Conservation (phyloP, 2,329 filamentous ascomycete genomes). For the Aspergillus floridensis region DNA sequence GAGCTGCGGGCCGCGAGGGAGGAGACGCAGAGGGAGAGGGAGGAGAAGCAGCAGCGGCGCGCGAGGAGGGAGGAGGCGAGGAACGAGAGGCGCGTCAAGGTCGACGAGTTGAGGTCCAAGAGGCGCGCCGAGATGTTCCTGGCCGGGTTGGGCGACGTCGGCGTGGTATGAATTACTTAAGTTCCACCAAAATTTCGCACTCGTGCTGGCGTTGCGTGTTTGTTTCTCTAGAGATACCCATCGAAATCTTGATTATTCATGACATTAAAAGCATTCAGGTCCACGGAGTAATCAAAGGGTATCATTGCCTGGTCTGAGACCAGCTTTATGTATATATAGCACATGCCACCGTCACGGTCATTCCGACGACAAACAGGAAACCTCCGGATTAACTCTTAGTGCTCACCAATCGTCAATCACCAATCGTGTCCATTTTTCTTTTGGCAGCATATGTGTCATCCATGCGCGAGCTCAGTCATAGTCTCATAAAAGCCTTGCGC, state of each 20-base stretch:
- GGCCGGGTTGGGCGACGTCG: conserved; percentile 51
- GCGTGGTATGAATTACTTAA: conserved; percentile 1
- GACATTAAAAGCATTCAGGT: background rate
- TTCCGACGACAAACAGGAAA: background rate
- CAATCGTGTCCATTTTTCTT: conserved; percentile 6
- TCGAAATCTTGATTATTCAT: background rate
- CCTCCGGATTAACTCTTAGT: conserved; percentile 2
- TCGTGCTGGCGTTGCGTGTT: background rate
- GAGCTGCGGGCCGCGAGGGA: conserved; percentile 64
- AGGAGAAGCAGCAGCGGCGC: conserved; percentile 56
- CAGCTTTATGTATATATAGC: background rate
- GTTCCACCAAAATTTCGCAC: too few relatives aligned
- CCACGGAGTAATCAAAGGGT: conserved; percentile 7
- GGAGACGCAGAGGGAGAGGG: conserved; percentile 65
- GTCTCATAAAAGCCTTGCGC: conserved; percentile 37
- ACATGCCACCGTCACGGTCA: background rate
- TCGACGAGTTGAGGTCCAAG: conserved; percentile 56
- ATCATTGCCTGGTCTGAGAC: background rate
- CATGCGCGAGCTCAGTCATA: conserved; percentile 30
- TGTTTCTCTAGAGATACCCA: conserved; percentile 12
- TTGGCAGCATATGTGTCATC: background rate
- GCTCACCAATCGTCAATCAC: conserved; percentile 7
- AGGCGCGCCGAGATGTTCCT: conserved; percentile 72
- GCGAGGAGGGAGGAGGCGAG: conserved; percentile 61
- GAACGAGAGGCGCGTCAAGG: conserved; percentile 54